phyloP scores from a whole-genome alignment of 1,139 yeast genomes.

The Ashbya aceris region DNA sequence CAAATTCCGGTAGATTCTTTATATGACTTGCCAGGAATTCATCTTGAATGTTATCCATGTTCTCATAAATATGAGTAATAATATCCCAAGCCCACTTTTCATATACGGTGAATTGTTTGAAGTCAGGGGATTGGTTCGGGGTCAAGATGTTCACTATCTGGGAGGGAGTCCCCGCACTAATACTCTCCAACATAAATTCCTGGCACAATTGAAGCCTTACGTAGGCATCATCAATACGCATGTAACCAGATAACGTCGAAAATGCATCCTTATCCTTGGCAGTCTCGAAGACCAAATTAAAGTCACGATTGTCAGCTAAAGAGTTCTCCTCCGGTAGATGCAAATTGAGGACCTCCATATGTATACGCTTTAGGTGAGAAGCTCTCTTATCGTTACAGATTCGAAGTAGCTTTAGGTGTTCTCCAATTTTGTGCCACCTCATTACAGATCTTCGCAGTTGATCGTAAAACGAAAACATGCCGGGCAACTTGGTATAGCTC shows the following conservation, averaged over 20 bases:
- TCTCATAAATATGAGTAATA: conserved; percentile 15
- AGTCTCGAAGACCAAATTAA: conserved; percentile 7
- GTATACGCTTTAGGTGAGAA: conserved; percentile 12
- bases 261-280: conserved; percentile 11
- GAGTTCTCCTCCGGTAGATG: conserved; percentile 6
- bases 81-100: conserved; percentile 20
- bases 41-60: conserved; percentile 10
- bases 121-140: background rate
- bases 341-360: conserved; percentile 7
- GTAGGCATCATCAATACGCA: conserved; percentile 13
- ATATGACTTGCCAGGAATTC: conserved; percentile 7
- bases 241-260: conserved; percentile 10
- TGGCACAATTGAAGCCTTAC: conserved; percentile 13
- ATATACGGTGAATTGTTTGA: conserved; percentile 8
- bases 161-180: conserved; percentile 13
- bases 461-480: conserved; percentile 23
- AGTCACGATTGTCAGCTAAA: conserved; percentile 26
- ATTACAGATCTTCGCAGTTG: conserved; percentile 15
- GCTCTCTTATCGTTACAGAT: conserved; percentile 25
- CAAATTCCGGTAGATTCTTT: conserved; percentile 1
- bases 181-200: conserved; percentile 22
- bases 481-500: conserved; percentile 24
- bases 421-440: conserved; percentile 20
- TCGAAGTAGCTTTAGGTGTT: conserved; percentile 20
- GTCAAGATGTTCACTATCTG: conserved; percentile 8